Evolutionary conservation across 306 rosid genomes (phyloP).

Genomic region (Castanea crenata): DNA sequence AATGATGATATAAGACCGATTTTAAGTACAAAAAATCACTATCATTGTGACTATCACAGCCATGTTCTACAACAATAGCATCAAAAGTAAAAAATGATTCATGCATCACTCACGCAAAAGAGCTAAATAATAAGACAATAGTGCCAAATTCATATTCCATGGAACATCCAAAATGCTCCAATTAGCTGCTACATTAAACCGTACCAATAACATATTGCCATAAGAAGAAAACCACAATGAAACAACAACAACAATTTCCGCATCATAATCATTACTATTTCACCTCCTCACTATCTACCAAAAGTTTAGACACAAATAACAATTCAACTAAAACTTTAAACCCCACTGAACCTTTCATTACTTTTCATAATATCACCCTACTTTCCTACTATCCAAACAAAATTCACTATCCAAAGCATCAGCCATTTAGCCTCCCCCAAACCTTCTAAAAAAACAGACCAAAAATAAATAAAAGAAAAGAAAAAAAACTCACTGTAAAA

Average conservation of each 20-base stretch:
- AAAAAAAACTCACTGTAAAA: constrained; percentile 29
- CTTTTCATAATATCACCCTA: not conserved
- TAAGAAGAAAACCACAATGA: too few species aligned
- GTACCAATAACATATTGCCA: not conserved
- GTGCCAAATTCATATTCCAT: constrained; percentile 2
- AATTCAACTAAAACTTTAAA: constrained; percentile 1
- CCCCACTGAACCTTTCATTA: not conserved
- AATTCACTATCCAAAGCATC: constrained; percentile 17
- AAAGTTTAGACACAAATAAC: not conserved
- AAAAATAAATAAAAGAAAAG: not conserved
- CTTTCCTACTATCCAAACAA: constrained; percentile 8
- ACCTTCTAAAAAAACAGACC: too few species aligned
- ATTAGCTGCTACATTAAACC: not conserved
- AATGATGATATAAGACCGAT: too few species aligned
- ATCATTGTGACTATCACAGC: too few species aligned
- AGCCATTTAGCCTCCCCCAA: not conserved
- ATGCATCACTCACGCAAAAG: not conserved
- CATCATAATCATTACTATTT: too few species aligned
- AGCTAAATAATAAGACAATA: constrained; percentile 2
- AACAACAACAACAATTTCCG: too few species aligned
- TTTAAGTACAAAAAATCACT: too few species aligned
- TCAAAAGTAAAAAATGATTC: too few species aligned
- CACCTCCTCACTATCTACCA: constrained; percentile 6
- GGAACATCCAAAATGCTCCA: constrained; percentile 4
- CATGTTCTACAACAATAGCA: too few species aligned